Percentiles rank a stretch among this genome's conserved stretches.
phyloP scores from a whole-genome alignment of 805 yeast species.

The Torulaspora maleeae region DNA sequence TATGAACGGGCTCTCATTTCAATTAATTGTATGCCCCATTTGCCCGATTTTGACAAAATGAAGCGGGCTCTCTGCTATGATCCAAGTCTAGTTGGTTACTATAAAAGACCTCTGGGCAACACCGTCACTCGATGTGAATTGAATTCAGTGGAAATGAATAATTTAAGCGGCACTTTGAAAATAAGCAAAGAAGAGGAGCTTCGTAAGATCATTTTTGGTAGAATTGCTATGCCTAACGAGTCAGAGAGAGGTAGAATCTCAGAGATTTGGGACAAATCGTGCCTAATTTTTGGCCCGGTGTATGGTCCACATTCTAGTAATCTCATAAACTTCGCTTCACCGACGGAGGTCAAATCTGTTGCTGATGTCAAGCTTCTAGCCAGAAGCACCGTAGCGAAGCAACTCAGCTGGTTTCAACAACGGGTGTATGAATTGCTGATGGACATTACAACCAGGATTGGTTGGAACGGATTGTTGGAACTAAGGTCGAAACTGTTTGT shows the following conservation, averaged over 20 bases:
- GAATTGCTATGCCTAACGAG: constrained; percentile 32
- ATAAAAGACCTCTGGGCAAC: constrained; percentile 27
- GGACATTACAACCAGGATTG: constrained; percentile 58
- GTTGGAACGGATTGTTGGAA: constrained; percentile 76
- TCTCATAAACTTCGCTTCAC: constrained; percentile 30
- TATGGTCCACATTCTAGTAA: constrained; percentile 33
- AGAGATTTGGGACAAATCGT: constrained; percentile 26
- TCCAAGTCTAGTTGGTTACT: constrained; percentile 19
- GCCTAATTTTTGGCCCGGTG: constrained; percentile 30
- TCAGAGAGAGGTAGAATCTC: constrained; percentile 22
- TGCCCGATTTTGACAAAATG: constrained; percentile 23
- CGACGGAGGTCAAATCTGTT: constrained; percentile 29
- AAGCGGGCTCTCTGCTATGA: constrained; percentile 21
- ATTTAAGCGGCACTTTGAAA: constrained; percentile 22
- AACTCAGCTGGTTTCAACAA: constrained; percentile 26
- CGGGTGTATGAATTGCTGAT: constrained; percentile 68
- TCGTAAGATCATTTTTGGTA: constrained; percentile 26
- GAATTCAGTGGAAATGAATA: constrained; percentile 26
- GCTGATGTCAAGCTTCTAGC: constrained; percentile 25
- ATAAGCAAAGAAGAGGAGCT: constrained; percentile 26
- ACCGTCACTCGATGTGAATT: constrained; percentile 16
- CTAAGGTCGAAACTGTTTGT: constrained; percentile 69
- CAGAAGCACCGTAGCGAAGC: constrained; percentile 30
- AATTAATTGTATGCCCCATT: constrained; percentile 33
- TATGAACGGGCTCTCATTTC: constrained; percentile 28